phyloP scores from a whole-genome alignment of 352 stramenopile genomes.

The Globisporangium carolinianum region DNA sequence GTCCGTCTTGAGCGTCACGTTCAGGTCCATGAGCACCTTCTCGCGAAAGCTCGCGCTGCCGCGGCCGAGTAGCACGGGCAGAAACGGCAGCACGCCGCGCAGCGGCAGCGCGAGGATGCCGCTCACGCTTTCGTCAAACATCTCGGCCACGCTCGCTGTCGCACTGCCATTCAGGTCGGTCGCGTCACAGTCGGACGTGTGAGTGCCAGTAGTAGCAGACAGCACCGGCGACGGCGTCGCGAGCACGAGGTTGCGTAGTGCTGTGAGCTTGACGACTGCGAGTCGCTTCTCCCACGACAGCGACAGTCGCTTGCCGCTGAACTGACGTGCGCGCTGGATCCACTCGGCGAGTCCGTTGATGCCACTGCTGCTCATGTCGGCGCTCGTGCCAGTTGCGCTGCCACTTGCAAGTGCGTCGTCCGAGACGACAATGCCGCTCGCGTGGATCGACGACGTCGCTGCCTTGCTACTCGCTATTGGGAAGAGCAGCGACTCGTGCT shows the following conservation, averaged over 20 bases:
- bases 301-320: slow-evolving; percentile 53
- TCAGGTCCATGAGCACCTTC: slow-evolving; percentile 85
- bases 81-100: slow-evolving; percentile 60
- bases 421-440: slow-evolving; percentile 41
- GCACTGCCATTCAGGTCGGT: neutral
- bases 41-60: slow-evolving; percentile 54
- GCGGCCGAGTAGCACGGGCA: slow-evolving; percentile 51
- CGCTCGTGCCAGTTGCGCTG: slow-evolving; percentile 16
- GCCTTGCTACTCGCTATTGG: slow-evolving; percentile 36
- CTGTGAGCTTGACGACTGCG: slow-evolving; percentile 51
- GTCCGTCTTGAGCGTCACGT: slow-evolving; percentile 81
- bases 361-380: slow-evolving; percentile 8
- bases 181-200: neutral
- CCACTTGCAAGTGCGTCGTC: slow-evolving; percentile 31
- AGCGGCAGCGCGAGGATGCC: slow-evolving; percentile 59
- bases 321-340: slow-evolving; percentile 63
- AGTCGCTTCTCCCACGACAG: slow-evolving; percentile 75
- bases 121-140: slow-evolving; percentile 54
- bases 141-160: slow-evolving; percentile 25
- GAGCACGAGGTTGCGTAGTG: slow-evolving; percentile 50
- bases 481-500: slow-evolving; percentile 66
- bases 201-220: too few species aligned
- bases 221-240: neutral
- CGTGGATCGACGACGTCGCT: slow-evolving; percentile 19
- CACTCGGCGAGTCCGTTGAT: slow-evolving; percentile 45